A percentile compares a stretch with the other conserved stretches of the same genome.
phyloP scores from a whole-genome alignment of 345 rosid species.

The Arabidopsis thaliana region TAIR10.1 NC_003075.7:8243501-8244000 shows the following conservation, averaged over 20 bases:
- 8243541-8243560: background rate
- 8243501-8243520: background rate
- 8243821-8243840: slow-evolving; percentile 39
- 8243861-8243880: background rate
- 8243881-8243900: slow-evolving; percentile 14
- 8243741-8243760: background rate
- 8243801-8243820: slow-evolving; percentile 42
- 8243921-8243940: slow-evolving; percentile 5
- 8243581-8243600: background rate
- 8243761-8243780: background rate
- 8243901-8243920: slow-evolving; percentile 34
- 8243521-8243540: background rate
- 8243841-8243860: background rate
- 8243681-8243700: background rate
- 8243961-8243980: background rate
- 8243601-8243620: background rate
- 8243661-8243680: background rate
- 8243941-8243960: slow-evolving; percentile 7
- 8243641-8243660: background rate
- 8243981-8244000: background rate
- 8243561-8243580: background rate
- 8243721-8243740: slow-evolving; percentile 14
- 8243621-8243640: too few species aligned
- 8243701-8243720: background rate
- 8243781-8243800: background rate